Evolutionary conservation across 352 stramenopile genomes (phyloP), one percentile per base, ranked within the genome.

Genomic region (Phytopythium chamaehyphon): DNA sequence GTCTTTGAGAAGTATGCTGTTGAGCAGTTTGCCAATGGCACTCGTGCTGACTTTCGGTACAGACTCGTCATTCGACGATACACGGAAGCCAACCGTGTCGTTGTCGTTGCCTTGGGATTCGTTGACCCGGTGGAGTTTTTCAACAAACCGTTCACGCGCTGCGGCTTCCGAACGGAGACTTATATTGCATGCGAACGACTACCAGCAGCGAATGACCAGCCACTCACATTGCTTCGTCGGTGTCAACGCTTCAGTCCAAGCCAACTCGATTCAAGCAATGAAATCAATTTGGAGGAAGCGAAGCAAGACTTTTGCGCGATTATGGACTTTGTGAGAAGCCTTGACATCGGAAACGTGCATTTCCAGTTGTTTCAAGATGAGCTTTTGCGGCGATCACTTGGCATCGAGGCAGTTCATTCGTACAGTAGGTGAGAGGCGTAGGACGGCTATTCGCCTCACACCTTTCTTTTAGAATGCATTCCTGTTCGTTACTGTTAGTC

Each of bases 181-280:
- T 87, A 83, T 51, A 71, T 81, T 46, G 57, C 85, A 44, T 66
- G 53, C 7, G 60, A 66, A n/a, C n/a, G n/a, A n/a, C n/a, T n/a
- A n/a, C n/a, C n/a, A n/a, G n/a, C n/a, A n/a, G n/a, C n/a, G n/a
- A n/a, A n/a, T n/a, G n/a, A n/a, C n/a, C n/a, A n/a, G n/a, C n/a
- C n/a, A 26, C n/a, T 40, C 45, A 11, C 45, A 35, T 18, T n/a
- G n/a, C n/a, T 51, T 28, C 45, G n/a, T 14, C 45, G 45, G 2
- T 51, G 45, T 24, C 43, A 49, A 1, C 43, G 43, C 12, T 15
- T 49, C 5, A 28, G 15, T 10, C 43, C 43, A 24, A 23, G 23
- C 15, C 33, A 14, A 15, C 26, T n/a, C 6, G 26, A 31, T 15
- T 59, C 58, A 11, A 43, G 58, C 3, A 55, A 61, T 14, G 31